These are phyloP conservation scores for Kluyveromyces nonfermentans DNA, from an alignment of 805 yeast species.

Conservation along the genomic window DNA sequence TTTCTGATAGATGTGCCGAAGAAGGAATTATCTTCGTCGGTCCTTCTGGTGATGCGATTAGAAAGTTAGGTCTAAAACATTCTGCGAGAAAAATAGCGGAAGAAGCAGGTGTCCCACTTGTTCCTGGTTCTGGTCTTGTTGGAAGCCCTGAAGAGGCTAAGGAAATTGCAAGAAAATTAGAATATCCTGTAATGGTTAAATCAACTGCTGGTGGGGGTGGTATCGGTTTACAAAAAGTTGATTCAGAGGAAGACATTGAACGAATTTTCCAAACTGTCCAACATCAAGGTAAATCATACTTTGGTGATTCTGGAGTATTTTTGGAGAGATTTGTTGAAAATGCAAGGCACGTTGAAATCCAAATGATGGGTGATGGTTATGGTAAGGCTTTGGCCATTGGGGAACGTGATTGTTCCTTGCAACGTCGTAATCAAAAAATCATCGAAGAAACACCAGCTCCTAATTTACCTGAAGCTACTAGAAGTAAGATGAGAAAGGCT, in stretches of 20 bases:
- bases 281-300: constrained; percentile 87
- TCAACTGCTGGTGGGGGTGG: constrained; percentile 99
- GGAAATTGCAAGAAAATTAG: constrained; percentile 60
- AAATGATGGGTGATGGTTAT: constrained; percentile 90
- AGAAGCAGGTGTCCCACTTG: constrained; percentile 88
- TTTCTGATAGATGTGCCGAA: constrained; percentile 74
- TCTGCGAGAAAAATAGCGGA: constrained; percentile 93
- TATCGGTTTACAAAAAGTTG: constrained; percentile 92
- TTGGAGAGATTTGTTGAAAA: constrained; percentile 90
- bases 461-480: constrained; percentile 70
- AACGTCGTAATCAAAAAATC: constrained; percentile 92
- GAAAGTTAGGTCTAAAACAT: constrained; percentile 87
- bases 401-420: constrained; percentile 95
- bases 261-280: constrained; percentile 82
- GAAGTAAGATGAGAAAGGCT: constrained; percentile 66
- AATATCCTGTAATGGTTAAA: constrained; percentile 91
- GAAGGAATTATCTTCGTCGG: constrained; percentile 92
- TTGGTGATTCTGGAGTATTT: constrained; percentile 94
- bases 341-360: constrained; percentile 94
- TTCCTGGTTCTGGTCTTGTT: constrained; percentile 92
- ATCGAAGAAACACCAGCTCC: constrained; percentile 99
- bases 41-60: constrained; percentile 90
- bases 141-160: constrained; percentile 64
- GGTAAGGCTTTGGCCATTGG: constrained; percentile 93
- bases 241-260: constrained; percentile 68